Base-by-base conservation (phyloP, 805 yeast species). In the Ogataea degrootiae region DNA sequence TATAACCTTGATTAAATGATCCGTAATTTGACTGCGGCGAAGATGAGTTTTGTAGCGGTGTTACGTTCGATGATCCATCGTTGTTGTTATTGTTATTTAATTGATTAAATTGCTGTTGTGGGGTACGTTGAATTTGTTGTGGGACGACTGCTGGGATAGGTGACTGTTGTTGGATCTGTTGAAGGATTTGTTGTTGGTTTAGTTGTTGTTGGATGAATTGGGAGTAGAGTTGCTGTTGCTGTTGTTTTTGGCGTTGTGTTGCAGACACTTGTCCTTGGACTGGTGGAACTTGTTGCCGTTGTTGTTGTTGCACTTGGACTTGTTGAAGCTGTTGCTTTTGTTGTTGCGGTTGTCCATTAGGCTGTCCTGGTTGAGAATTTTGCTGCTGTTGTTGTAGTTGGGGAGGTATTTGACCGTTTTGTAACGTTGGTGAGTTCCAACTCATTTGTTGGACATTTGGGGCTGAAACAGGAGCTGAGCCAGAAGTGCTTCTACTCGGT, bases 191-290 rank as follows among this genome's bases (percentile, higher is more conserved):
- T 36, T 52, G 55, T 34, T 45, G 53, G 17, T 62, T 53, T 60
- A 68, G 41, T 47, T 55, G 60, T 31, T 51, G 55, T 42, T 52
- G 58, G 17, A 49, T 45, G 31, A 45, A 48, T 37, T 52, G 61
- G 15, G 49, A 35, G 26, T 52, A 46, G 33, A 46, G 35, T 41
- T 56, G 57, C 36, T 55, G 58, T 37, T 49, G 51, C 39, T 66
- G 57, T 43, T 46, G 51, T 15, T 43, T 39, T 36, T 44, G 54
- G 44, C 44, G 49, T 29, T 21, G 40, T 39, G 50, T 16, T 43
- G 50, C 34, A 42, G 49, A 26, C 40, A 57, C 38, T 37, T 42
- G 59, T 23, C 48, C 48, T 17, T 36, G 41, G 19, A 43, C 42
- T 41, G 37, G 46, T 16, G 16, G 37, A n/a, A 14, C 36, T 12